Conservation (phyloP, 768 basidiomycete genomes). For the Russula brevipes region DNA sequence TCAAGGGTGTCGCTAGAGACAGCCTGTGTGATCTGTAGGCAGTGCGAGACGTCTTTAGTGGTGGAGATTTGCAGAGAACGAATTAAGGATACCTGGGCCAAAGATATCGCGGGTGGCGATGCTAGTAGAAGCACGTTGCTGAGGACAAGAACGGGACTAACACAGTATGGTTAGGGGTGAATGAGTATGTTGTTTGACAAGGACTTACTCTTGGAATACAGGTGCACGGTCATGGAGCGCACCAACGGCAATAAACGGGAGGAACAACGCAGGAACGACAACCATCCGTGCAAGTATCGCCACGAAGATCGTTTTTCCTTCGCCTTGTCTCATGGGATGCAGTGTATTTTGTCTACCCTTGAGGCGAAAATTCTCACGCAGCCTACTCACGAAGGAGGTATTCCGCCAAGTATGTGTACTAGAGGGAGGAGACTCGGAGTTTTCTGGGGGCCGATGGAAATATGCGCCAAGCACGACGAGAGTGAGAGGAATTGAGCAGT, state of each 20-base stretch:
- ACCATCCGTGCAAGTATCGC: constrained; percentile 85
- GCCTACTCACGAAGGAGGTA: constrained; percentile 37
- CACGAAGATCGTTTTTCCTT: constrained; percentile 78
- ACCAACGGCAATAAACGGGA: constrained; percentile 68
- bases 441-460: constrained; percentile 53
- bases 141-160: constrained; percentile 81
- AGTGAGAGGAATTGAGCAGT: constrained; percentile 82
- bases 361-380: constrained; percentile 42
- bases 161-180: constrained; percentile 5
- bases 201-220: constrained; percentile 72
- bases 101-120: constrained; percentile 74
- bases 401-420: constrained; percentile 15
- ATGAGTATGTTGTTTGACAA: constrained; percentile 3
- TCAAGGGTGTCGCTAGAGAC: constrained; percentile 87
- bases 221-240: constrained; percentile 52
- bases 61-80: constrained; percentile 22
- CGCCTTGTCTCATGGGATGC: constrained; percentile 44
- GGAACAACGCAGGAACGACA: constrained; percentile 67
- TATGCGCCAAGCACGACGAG: constrained; percentile 90
- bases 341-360: constrained; percentile 21
- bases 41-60: constrained; percentile 29
- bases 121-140: constrained; percentile 77
- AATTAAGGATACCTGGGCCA: constrained; percentile 43
- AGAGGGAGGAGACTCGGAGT: constrained; percentile 7
- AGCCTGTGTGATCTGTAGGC: constrained; percentile 69